phyloP scores from a whole-genome alignment of 2,329 filamentous ascomycete species.

The Trichoderma sp. region DNA sequence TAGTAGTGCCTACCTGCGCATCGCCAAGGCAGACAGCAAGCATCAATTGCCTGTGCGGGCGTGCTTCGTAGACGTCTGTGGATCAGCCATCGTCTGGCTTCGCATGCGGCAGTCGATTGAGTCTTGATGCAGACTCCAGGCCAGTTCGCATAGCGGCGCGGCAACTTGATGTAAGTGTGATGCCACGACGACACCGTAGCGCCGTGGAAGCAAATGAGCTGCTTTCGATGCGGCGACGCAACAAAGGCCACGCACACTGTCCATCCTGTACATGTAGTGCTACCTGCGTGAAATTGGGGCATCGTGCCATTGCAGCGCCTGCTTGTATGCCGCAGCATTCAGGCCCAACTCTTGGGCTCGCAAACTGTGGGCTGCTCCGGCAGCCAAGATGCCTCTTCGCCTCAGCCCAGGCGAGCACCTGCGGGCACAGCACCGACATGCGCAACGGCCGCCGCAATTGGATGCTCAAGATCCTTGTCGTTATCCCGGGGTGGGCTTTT shows the following conservation, averaged over 20 bases:
- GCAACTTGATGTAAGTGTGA: background rate
- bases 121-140: background rate
- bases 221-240: background rate
- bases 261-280: background rate
- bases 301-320: background rate
- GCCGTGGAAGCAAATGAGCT: background rate
- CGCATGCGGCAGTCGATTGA: background rate
- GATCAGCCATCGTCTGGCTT: background rate
- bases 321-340: background rate
- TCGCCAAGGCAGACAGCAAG: background rate
- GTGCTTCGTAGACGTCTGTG: background rate
- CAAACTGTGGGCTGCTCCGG: background rate
- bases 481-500: background rate
- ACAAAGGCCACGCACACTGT: background rate
- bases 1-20: background rate
- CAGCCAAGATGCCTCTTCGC: slow-evolving; percentile 2
- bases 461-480: background rate
- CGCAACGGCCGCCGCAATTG: slow-evolving; percentile 2
- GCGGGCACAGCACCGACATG: background rate
- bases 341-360: slow-evolving; percentile 2
- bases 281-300: background rate
- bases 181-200: background rate
- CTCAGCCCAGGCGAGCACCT: slow-evolving; percentile 1
- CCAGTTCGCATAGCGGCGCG: background rate
- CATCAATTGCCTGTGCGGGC: background rate